Base-by-base conservation (phyloP, 1,284 basidiomycete species). In the Xerocomus cyaneibrunnescens region DNA sequence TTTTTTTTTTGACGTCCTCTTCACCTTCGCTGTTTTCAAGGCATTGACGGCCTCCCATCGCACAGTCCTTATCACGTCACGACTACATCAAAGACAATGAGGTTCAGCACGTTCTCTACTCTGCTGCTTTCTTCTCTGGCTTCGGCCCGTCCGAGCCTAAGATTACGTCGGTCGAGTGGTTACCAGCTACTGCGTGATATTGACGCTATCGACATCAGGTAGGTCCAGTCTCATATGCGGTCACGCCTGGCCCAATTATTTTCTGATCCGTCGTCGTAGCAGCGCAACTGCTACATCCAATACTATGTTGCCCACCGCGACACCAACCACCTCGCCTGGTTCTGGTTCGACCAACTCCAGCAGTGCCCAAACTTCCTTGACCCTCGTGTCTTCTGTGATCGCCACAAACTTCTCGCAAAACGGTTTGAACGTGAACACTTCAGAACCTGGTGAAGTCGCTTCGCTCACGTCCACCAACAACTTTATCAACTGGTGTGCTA, bases 131-230 rank as follows among this genome's bases (percentile, higher is more conserved):
- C 68, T 9, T 55, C 74, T 45, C 62, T 72, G 8, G 72, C 61
- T 16, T 65, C 68, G 31, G 76, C 75, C 14, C 71, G 67, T 45
- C 76, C 74, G 12, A 60, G 65, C 47, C 65, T 65, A 45, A 58
- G 61, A 45, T 67, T 66, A 39, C 72, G 73, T 45, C 73, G 67
- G 23, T 68, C 70, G 16, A 68, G 67, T 25, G 64, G 60, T 17
- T 74, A 78, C 60, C 58, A 62, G 45, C 65, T 75, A 35, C 68
- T 75, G 57, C 84, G 83, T 63, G 80, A 79, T 49, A 63, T 79
- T 56, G 77, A 77, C 55, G 79, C 81, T 40, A 75, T 82, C 55
- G 71, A 74, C 14, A 63, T 74, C 22, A 83, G 83, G 83, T 80
- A 49, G 49, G 76, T 68, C 16, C 8, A 28, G 6, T 54, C 19